phyloP scores from a whole-genome alignment of 352 stramenopile genomes.

The Phytophthora tentaculata region DNA sequence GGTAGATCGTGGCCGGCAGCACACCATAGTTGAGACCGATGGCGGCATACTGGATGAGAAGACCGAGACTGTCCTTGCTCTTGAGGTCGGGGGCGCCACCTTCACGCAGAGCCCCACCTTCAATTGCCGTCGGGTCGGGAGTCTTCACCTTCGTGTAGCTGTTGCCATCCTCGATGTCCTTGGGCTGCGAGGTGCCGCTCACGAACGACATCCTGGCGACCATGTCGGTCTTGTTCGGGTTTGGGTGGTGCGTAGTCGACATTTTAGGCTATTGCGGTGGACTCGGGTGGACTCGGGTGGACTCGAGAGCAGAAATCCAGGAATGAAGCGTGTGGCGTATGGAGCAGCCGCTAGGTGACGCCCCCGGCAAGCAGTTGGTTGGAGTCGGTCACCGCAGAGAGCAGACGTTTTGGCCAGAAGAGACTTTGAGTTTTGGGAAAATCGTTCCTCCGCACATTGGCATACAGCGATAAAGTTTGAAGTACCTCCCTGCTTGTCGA shows the following conservation, averaged over 20 bases:
- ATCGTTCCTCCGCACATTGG: neutral
- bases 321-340: slow-evolving; percentile 6
- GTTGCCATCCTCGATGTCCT: slow-evolving; percentile 29
- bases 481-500: slow-evolving; percentile 7
- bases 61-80: slow-evolving; percentile 41
- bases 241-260: neutral
- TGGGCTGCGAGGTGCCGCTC: slow-evolving; percentile 25
- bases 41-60: slow-evolving; percentile 48
- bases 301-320: slow-evolving; percentile 2
- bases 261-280: neutral
- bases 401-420: slow-evolving; percentile 11
- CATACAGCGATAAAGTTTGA: slow-evolving; percentile 9
- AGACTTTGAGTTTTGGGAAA: slow-evolving; percentile 2
- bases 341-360: slow-evolving; percentile 2
- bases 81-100: slow-evolving; percentile 37
- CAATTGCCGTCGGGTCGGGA: slow-evolving; percentile 22
- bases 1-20: slow-evolving; percentile 47
- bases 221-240: slow-evolving; percentile 19
- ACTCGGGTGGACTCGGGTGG: neutral
- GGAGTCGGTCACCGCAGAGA: slow-evolving; percentile 5
- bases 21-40: slow-evolving; percentile 43
- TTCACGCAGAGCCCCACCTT: slow-evolving; percentile 40
- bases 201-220: slow-evolving; percentile 46
- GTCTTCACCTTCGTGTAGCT: slow-evolving; percentile 35
- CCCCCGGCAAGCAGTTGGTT: neutral